Percentiles rank a stretch among this genome's conserved stretches.
phyloP scores from a whole-genome alignment of 805 yeast genomes.

The Clavispora asparagi region DNA sequence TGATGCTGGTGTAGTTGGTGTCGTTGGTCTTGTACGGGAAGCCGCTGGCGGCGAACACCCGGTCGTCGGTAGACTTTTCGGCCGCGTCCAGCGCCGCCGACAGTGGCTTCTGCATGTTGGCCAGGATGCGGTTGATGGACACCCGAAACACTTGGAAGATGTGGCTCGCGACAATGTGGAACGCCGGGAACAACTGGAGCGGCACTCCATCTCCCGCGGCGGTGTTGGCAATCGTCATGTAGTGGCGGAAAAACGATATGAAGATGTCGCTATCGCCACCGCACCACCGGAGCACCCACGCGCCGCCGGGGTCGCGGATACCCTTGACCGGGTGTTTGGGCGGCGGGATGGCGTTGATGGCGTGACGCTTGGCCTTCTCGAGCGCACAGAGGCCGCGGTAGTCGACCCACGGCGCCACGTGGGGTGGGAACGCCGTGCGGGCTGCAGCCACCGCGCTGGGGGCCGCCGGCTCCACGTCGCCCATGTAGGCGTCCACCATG shows the following conservation, averaged over 20 bases:
- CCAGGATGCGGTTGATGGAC: slow-evolving; percentile 19
- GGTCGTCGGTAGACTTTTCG: background rate
- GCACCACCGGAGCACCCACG: slow-evolving; percentile 62
- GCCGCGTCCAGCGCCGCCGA: background rate
- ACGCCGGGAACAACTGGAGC: slow-evolving; percentile 34
- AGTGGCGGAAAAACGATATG: slow-evolving; percentile 58
- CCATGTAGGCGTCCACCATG: slow-evolving; percentile 27
- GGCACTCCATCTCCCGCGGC: background rate
- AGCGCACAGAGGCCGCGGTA: slow-evolving; percentile 32
- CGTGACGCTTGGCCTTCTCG: slow-evolving; percentile 19
- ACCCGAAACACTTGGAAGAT: slow-evolving; percentile 38
- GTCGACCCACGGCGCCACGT: slow-evolving; percentile 25
- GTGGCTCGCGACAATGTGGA: slow-evolving; percentile 40
- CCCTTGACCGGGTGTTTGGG: slow-evolving; percentile 43
- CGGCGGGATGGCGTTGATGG: slow-evolving; percentile 33
- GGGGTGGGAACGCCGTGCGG: slow-evolving; percentile 20
- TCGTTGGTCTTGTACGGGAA: slow-evolving; percentile 23
- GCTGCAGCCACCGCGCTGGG: slow-evolving; percentile 1
- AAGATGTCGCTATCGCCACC: slow-evolving; percentile 53
- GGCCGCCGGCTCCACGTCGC: slow-evolving; percentile 1
- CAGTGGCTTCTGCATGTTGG: slow-evolving; percentile 1
- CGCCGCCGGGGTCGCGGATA: slow-evolving; percentile 52
- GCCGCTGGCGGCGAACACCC: slow-evolving; percentile 4
- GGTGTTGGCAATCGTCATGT: slow-evolving; percentile 27
- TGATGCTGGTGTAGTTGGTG: slow-evolving; percentile 33